Evolutionary conservation across 495 filamentous ascomycete species (phyloP).

Genomic region (Cryomyces antarcticus): DNA sequence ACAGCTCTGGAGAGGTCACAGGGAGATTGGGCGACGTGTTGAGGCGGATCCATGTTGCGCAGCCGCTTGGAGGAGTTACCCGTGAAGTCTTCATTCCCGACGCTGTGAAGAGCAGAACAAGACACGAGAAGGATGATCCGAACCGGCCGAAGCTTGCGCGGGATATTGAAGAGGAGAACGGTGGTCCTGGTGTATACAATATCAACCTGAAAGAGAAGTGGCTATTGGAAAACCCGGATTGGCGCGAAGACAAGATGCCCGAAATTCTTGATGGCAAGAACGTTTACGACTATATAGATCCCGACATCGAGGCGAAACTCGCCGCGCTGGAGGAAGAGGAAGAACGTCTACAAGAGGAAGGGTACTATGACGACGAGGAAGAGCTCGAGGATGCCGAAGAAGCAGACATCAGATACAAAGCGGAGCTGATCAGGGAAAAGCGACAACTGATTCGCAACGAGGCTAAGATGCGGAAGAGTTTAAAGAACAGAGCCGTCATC

Average conservation of each 20-base stretch:
- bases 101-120: constrained; percentile 54
- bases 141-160: constrained; percentile 56
- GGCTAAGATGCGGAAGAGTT: constrained; percentile 70
- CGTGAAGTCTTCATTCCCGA: constrained; percentile 81
- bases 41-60: constrained; percentile 82
- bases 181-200: constrained; percentile 88
- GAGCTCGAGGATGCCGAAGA: constrained; percentile 46
- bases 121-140: constrained; percentile 78
- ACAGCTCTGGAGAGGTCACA: constrained; percentile 46
- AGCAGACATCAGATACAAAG: constrained; percentile 72
- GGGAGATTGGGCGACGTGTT: constrained; percentile 76
- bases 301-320: constrained; percentile 84
- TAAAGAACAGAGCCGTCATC: constrained; percentile 89
- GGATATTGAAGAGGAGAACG: constrained; percentile 81
- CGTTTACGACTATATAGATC: constrained; percentile 90
- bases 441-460: constrained; percentile 73
- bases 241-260: constrained; percentile 91
- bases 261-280: constrained; percentile 88
- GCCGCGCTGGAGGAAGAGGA: constrained; percentile 86
- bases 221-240: constrained; percentile 60
- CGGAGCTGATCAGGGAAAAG: constrained; percentile 88
- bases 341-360: constrained; percentile 67
- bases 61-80: constrained; percentile 59
- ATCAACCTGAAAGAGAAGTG: constrained; percentile 78
- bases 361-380: constrained; percentile 51